Evolutionary conservation across 257 asterid species (phyloP).

Genomic region (Ehretia macrophylla): DNA sequence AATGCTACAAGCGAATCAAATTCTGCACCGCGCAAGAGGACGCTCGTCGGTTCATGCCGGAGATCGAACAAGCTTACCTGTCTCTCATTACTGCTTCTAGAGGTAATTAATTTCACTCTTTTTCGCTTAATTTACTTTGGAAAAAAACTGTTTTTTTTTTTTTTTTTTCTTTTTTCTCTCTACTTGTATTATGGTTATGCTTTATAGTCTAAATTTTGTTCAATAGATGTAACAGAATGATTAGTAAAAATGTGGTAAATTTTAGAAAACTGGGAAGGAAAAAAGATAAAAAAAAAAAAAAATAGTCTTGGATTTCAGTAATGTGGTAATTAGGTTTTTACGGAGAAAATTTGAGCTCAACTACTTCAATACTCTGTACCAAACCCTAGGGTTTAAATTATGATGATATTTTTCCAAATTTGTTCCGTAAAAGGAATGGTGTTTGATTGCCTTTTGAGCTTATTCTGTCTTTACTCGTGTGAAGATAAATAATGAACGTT

Average conservation of each 20-base stretch:
- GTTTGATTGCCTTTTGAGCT: neutral
- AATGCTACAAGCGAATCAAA: constrained; percentile 62
- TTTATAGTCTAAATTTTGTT: neutral
- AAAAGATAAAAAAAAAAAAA: neutral
- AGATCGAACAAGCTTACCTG: constrained; percentile 67
- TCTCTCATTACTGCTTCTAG: constrained; percentile 74
- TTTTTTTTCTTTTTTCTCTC: neutral
- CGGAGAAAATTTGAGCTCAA: neutral
- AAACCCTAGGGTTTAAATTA: neutral
- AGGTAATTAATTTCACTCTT: constrained; percentile 38
- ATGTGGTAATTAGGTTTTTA: neutral
- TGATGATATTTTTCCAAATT: neutral
- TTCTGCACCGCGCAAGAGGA: constrained; percentile 44
- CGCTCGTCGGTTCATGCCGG: constrained; percentile 30
- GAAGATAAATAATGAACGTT: neutral
- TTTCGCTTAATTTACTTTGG: constrained; percentile 1
- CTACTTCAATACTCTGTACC: neutral
- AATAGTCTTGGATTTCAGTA: neutral
- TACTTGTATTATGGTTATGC: neutral
- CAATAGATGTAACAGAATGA: no score
- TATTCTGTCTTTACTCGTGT: neutral
- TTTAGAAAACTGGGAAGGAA: neutral
- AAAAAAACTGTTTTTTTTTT: neutral
- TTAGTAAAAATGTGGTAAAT: neutral
- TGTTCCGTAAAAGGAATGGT: neutral